Evolutionary conservation across 1,139 yeast species (phyloP).

Genomic region (Scheffersomyces illinoinensis): DNA sequence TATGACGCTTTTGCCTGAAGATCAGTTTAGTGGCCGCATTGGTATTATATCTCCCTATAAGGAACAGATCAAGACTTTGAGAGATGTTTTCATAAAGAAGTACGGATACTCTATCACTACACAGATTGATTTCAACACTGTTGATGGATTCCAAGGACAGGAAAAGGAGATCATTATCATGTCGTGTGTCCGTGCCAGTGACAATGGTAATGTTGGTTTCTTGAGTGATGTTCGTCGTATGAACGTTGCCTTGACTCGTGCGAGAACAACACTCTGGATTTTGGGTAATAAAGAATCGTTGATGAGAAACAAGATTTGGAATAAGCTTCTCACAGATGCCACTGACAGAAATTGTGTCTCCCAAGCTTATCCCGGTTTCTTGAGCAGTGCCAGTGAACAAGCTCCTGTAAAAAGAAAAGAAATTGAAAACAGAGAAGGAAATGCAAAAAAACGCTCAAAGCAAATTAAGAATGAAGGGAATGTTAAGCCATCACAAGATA

Average conservation of each 20-base stretch:
- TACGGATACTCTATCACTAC: conserved; percentile 65
- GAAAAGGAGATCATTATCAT: conserved; percentile 91
- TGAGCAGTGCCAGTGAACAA: conserved; percentile 9
- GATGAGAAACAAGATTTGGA: conserved; percentile 67
- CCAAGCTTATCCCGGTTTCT: conserved; percentile 41
- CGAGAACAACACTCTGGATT: conserved; percentile 89
- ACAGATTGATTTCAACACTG: conserved; percentile 86
- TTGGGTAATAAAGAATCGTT: conserved; percentile 76
- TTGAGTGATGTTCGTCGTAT: conserved; percentile 87
- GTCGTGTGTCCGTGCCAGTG: conserved; percentile 91
- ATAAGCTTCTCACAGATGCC: conserved; percentile 64
- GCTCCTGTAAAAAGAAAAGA: neutral
- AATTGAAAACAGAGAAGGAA: neutral
- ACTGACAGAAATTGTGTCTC: conserved; percentile 39
- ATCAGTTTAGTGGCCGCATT: conserved; percentile 66
- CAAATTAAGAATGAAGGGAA: neutral
- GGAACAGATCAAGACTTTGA: conserved; percentile 71
- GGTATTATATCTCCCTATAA: conserved; percentile 96
- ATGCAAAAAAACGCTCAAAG: conserved; percentile 2
- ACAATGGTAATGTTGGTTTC: conserved; percentile 74
- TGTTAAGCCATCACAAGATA: neutral
- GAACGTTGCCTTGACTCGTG: conserved; percentile 96
- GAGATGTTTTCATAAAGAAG: conserved; percentile 52
- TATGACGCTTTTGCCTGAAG: conserved; percentile 48
- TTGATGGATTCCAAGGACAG: conserved; percentile 98